Evolutionary conservation across 495 filamentous ascomycete species (phyloP), one percentile per base, ranked within the genome.

Genomic region (Mytilinidion resinicola): DNA sequence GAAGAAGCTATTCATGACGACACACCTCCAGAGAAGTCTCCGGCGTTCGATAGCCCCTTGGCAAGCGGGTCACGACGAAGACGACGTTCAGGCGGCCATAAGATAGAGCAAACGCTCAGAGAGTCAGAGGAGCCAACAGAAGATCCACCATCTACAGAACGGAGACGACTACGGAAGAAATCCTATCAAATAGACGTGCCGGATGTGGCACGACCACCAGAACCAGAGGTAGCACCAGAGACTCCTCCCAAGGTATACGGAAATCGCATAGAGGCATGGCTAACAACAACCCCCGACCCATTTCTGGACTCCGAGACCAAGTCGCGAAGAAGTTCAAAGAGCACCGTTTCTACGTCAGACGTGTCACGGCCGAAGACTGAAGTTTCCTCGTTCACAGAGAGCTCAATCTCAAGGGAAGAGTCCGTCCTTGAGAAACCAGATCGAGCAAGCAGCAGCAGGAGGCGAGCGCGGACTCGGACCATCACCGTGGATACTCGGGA

Each of bases 181-280:
- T 61, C 60, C n/a, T 39, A 56, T 21, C 59, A 62, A 12, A 25
- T 17, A 14, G 55, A 56, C n/a, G 21, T 34, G 20, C 44, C 33
- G 5, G 30, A 14, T 11, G 1, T 39, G 12, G 1, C 37, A 34
- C 48, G 9, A 17, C 43, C 37, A 14, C 60, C 19, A 9, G 53
- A 60, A 37, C 41, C 41, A n/a, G 9, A 14, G 9, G 46, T 20
- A 5, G 41, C 46, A 12, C 60, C 57, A 10, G 56, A 63, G 43
- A 63, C 64, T 1, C 57, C 60, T 20, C 56, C 64, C 6, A 60
- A 53, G 25, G 55, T 62, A 5, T 67, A 59, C 51, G 67, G 70
- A 30, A 73, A 57, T 55, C 63, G 71, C 1, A 57, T 75, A 3
- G 67, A 75, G 55, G 67, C 69, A 20, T 75, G 73, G 73, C 67